Evolutionary conservation across 192 early-diverging fungal species (phyloP), one percentile per base, ranked within the genome.

Genomic region (Coemansia sp.): DNA sequence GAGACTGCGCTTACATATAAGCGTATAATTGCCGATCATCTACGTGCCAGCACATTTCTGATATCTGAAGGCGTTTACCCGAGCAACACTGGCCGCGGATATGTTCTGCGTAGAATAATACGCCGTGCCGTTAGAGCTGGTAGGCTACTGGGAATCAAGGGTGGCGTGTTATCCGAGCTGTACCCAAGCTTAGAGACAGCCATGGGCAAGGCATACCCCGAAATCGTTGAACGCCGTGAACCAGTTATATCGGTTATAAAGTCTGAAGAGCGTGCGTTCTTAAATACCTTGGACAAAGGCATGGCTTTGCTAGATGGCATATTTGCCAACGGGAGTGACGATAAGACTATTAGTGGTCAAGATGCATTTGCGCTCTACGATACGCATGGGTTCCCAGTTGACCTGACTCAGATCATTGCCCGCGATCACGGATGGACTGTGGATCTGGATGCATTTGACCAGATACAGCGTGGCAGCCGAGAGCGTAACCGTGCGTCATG

Each of bases 341-440:
- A 24, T 38, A 86, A 61, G 12, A 52, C 71, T 7, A 69, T 98
- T 24, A 82, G 85, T 27, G 96, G 92, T 21, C 81, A 80, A 17
- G 93, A 96, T 68, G 94, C 91, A 9, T 98, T 93, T 91, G 80
- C 87, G 49, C 74, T 98, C 47, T 98, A 98, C 55, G 96, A 97
- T 59, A 98, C 96, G 9, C 96, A 96, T 67, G 96, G 96, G 27
- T 98, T 98, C 81, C 96, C 96, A 5, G 87, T 95, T 4, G 96
- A 98, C 70, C 81, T 98, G 66, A 98, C 96, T 7, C 86, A 91
- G 52, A 65, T 96, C 41, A 98, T 98, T 91, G 94, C 96, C 3
- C 91, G 95, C 64, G 96, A 98, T 59, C 87, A 87, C 65, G 91
- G 89, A 7, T 80, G 95, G 66, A 61, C 52, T 6, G 87, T 97